phyloP scores from a whole-genome alignment of 176 grass and related monocot genomes.

The Dendrocalamus sinicus region DNA sequence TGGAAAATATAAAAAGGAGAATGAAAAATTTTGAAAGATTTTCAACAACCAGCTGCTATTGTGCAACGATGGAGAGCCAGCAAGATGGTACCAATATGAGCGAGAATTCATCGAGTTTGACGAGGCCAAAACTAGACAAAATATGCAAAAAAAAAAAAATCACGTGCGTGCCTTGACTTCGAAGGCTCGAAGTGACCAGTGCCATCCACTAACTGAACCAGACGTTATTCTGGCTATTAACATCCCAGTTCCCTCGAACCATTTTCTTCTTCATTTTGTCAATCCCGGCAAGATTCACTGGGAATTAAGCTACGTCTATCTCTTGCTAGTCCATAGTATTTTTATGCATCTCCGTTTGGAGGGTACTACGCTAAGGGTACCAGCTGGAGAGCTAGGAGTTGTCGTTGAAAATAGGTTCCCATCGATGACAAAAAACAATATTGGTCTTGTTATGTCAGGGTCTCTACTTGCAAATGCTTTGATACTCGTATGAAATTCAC shows the following conservation, averaged over 20 bases:
- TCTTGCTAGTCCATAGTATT: too few relatives aligned
- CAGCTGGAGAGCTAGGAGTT: background rate
- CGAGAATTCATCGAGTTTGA: background rate
- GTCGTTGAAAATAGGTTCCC: background rate
- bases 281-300: constrained; percentile 43
- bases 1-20: too few relatives aligned
- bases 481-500: background rate
- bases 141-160: background rate
- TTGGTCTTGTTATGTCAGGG: background rate
- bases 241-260: background rate
- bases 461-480: background rate
- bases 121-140: constrained; percentile 18
- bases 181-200: constrained; percentile 24
- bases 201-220: background rate
- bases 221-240: background rate
- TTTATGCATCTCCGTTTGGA: background rate
- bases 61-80: constrained; percentile 1
- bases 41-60: background rate
- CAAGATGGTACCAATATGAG: background rate
- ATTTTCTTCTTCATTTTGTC: background rate
- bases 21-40: too few relatives aligned
- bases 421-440: background rate
- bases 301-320: background rate
- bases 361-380: background rate
- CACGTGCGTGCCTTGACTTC: background rate